Evolutionary conservation across 2,329 filamentous ascomycete genomes (phyloP).

Genomic region (Sodiomyces alkalinus): DNA sequence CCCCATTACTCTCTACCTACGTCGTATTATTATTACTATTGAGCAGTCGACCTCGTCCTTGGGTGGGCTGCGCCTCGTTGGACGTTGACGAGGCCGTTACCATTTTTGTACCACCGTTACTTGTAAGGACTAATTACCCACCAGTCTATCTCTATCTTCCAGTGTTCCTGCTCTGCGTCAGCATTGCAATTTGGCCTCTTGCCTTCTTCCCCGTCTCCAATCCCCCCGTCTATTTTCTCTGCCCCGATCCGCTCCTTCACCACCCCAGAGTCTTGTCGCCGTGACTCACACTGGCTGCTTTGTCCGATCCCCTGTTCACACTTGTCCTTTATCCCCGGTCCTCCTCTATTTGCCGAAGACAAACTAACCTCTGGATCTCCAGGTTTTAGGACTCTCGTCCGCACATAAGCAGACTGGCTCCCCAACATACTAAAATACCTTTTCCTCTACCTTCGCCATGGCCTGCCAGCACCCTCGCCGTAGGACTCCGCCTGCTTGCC

Average conservation of each 20-base stretch:
- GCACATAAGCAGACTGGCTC: too few relatives aligned
- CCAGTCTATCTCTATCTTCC: neutral
- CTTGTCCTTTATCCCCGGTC: too few relatives aligned
- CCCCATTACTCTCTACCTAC: neutral
- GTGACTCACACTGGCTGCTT: slow-evolving; percentile 22
- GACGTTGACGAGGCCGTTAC: neutral
- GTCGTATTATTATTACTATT: too few relatives aligned
- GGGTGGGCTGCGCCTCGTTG: too few relatives aligned
- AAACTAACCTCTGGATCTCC: neutral
- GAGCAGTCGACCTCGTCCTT: neutral
- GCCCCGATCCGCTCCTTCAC: slow-evolving; percentile 1
- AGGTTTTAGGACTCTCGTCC: slow-evolving; percentile 9
- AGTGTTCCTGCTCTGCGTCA: neutral
- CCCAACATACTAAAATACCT: too few relatives aligned
- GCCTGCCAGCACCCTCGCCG: slow-evolving; percentile 31
- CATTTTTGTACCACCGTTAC: too few relatives aligned
- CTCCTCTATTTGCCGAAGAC: too few relatives aligned
- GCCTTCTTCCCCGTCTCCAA: slow-evolving; percentile 2
- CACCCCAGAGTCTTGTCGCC: neutral
- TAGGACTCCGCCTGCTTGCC: slow-evolving; percentile 27
- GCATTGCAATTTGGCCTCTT: neutral
- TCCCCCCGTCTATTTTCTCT: slow-evolving; percentile 7
- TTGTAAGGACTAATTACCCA: too few relatives aligned
- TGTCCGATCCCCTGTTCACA: too few relatives aligned
- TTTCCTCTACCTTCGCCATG: slow-evolving; percentile 28